Conservation (phyloP, 1,139 yeast genomes). For the Blastobotrys ciferrii region DNA sequence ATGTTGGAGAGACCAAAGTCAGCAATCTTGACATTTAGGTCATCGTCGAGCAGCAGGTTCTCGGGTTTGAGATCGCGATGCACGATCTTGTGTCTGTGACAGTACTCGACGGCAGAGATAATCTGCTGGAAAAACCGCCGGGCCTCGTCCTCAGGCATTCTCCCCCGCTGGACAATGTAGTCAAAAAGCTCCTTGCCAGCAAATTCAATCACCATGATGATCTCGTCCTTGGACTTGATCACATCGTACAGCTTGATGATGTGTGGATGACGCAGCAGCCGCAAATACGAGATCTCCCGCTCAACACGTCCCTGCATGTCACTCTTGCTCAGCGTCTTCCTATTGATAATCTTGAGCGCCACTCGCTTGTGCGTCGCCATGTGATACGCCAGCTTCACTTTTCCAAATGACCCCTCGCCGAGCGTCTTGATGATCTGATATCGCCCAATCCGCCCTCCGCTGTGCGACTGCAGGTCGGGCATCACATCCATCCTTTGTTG, state of each 20-base stretch:
- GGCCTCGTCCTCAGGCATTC: slow-evolving; percentile 93
- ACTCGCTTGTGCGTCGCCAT: slow-evolving; percentile 89
- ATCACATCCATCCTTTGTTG: slow-evolving; percentile 22
- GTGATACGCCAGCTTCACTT: slow-evolving; percentile 93
- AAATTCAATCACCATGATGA: slow-evolving; percentile 95
- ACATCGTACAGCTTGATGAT: slow-evolving; percentile 95
- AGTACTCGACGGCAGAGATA: slow-evolving; percentile 95
- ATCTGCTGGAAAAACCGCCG: slow-evolving; percentile 95
- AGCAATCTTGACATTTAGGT: slow-evolving; percentile 90
- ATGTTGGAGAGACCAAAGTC: slow-evolving; percentile 95
- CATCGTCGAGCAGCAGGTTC: slow-evolving; percentile 84
- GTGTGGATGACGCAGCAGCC: slow-evolving; percentile 92
- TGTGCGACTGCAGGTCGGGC: slow-evolving; percentile 26
- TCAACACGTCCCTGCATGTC: slow-evolving; percentile 98
- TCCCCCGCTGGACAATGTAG: slow-evolving; percentile 91
- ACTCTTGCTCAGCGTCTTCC: slow-evolving; percentile 88
- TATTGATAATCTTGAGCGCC: slow-evolving; percentile 89
- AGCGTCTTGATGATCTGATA: slow-evolving; percentile 92
- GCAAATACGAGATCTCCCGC: slow-evolving; percentile 86
- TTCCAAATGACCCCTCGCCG: slow-evolving; percentile 98
- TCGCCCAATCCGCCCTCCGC: slow-evolving; percentile 64
- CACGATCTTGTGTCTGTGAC: slow-evolving; percentile 96
- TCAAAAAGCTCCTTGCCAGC: slow-evolving; percentile 97
- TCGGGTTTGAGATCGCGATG: slow-evolving; percentile 97
- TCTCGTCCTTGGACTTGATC: slow-evolving; percentile 92